A percentile compares a stretch with the other conserved stretches of the same genome.
phyloP scores from a whole-genome alignment of 2,329 filamentous ascomycete genomes.

The Fusarium duplospermum region DNA sequence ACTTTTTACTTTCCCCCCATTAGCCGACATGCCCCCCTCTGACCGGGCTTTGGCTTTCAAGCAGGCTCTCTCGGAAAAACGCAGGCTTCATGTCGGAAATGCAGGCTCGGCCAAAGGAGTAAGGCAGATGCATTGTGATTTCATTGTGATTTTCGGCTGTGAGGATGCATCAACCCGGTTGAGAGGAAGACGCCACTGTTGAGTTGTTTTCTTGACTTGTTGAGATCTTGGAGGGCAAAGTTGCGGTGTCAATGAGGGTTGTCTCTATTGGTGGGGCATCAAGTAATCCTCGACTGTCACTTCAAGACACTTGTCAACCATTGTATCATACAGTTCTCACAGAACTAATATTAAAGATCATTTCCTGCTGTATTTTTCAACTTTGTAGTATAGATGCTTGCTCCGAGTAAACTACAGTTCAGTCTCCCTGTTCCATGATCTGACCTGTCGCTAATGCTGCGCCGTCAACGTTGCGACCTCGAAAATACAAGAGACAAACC shows the following conservation, averaged over 20 bases:
- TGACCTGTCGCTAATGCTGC: not conserved
- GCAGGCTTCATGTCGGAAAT: too few species aligned
- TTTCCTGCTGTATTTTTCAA: too few species aligned
- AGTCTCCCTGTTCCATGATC: not conserved
- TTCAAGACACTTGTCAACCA: not conserved
- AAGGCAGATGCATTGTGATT: not conserved
- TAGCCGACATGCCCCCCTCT: too few species aligned
- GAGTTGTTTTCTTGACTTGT: not conserved
- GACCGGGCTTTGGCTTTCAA: too few species aligned
- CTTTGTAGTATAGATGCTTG: not conserved
- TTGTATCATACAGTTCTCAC: not conserved
- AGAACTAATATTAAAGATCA: not conserved
- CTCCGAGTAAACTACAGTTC: not conserved
- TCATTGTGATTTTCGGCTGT: not conserved
- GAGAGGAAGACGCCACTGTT: not conserved
- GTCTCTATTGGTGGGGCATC: not conserved
- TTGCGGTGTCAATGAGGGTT: not conserved
- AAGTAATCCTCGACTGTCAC: not conserved
- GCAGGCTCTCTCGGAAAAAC: too few species aligned
- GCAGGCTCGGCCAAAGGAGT: too few species aligned
- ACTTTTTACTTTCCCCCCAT: too few species aligned
- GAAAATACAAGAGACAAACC: not conserved
- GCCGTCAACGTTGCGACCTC: not conserved
- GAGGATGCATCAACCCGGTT: not conserved
- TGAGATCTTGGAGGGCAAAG: not conserved